Evolutionary conservation across 495 filamentous ascomycete genomes (phyloP).

Genomic region (Hypomontagnella monticulosa): DNA sequence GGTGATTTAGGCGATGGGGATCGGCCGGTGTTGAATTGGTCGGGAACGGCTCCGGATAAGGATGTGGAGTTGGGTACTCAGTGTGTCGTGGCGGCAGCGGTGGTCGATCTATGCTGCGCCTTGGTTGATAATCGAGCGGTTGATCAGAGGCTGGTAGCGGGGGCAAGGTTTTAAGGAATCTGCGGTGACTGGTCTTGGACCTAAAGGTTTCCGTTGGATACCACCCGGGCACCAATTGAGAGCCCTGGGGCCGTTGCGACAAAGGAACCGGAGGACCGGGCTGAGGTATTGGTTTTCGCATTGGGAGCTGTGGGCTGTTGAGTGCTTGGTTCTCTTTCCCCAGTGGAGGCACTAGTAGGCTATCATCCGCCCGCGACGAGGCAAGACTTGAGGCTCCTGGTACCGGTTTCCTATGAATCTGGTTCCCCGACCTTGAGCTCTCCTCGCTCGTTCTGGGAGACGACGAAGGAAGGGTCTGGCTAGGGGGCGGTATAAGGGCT

Average conservation of each 20-base stretch:
- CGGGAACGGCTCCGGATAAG: conserved; percentile 2
- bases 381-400: conserved; percentile 40
- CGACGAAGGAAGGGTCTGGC: conserved; percentile 48
- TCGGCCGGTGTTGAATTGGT: conserved; percentile 9
- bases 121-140: conserved; percentile 19
- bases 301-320: conserved; percentile 8
- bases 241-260: conserved; percentile 6
- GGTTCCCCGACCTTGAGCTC: conserved; percentile 50
- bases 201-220: conserved; percentile 36
- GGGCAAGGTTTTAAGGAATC: conserved; percentile 25
- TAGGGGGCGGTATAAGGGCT: conserved; percentile 59
- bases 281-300: conserved; percentile 21
- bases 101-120: conserved; percentile 21
- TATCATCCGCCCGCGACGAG: conserved; percentile 30
- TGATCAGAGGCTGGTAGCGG: conserved; percentile 19
- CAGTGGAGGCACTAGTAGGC: conserved; percentile 11
- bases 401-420: conserved; percentile 57
- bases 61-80: conserved; percentile 4
- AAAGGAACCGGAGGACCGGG: conserved; percentile 5
- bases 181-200: conserved; percentile 19
- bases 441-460: conserved; percentile 60
- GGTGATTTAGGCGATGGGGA: conserved; percentile 38
- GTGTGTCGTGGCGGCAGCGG: conserved; percentile 29
- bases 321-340: conserved; percentile 43
- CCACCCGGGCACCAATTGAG: conserved; percentile 18